Evolutionary conservation across 495 filamentous ascomycete species (phyloP), one percentile per base, ranked within the genome.

Genomic region (Pyronema domesticum): DNA sequence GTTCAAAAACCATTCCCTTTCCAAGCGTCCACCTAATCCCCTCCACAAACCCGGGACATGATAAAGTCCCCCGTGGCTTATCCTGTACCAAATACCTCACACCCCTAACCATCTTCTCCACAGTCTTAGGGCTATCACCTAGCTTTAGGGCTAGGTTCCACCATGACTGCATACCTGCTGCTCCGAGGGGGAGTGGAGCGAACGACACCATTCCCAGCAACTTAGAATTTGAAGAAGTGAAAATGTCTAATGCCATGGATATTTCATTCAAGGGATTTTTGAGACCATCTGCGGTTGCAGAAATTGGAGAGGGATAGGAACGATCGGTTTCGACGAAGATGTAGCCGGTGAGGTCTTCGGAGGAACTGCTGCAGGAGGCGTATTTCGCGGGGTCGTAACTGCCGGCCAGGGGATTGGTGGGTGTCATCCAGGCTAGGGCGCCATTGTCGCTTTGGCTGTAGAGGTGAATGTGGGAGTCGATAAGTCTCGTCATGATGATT

Each of bases 401-500:
- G 8, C 67, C 63, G 43, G 74, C 69, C 3, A 93, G 71, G 3
- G 77, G 77, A 54, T 71, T 65, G 17, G 69, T 69, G 2, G 78
- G 69, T 57, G 75, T 75, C 58, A 62, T 65, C 86, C 85, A 94
- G 53, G 76, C 67, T 43, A 89, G 71, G 23, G 75, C 74, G 46
- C 68, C 56, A 35, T 82, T 65, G 58, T 87, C 81, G 37, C 77
- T 74, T 49, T 70, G 64, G 56, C 82, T 80, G 69, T 77, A 91
- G 65, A 93, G 80, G 68, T 94, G 88, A 68, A 94, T 80, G 71
- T 95, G 88, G 7, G 86, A 81, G 70, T 94, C 88, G 53, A 94
- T 73, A 51, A 88, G 75, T 57, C 5, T 30, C 5, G 23, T 30
- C 23, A 30, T 30, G 23, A 5, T 30, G 23, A 30, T 30, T 30